phyloP scores from a whole-genome alignment of 495 filamentous ascomycete genomes.

The Sabuloglossum arenarium region DNA sequence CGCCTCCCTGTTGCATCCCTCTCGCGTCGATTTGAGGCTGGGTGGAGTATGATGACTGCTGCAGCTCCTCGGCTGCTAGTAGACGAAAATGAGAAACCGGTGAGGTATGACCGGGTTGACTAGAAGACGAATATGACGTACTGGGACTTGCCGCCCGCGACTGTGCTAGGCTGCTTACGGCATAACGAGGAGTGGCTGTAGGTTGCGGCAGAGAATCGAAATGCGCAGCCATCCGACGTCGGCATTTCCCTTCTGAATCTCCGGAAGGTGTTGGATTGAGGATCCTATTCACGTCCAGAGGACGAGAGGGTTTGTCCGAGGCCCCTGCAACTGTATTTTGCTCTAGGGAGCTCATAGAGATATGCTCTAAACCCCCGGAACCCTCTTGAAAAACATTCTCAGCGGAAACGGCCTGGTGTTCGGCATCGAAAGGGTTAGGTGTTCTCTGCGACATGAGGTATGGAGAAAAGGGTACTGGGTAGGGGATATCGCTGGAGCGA shows the following conservation, averaged over 20 bases:
- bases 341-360: background rate
- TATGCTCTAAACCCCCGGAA: background rate
- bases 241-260: background rate
- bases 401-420: too few species aligned
- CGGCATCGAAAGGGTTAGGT: background rate
- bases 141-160: slow-evolving; percentile 36
- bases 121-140: slow-evolving; percentile 28
- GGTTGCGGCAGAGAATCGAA: background rate
- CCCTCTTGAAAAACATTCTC: background rate
- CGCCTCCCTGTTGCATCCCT: background rate
- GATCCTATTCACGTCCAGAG: background rate
- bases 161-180: slow-evolving; percentile 5
- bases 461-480: background rate
- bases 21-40: background rate
- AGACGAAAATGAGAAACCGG: slow-evolving; percentile 13
- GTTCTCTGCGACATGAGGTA: background rate
- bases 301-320: background rate
- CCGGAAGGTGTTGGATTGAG: background rate
- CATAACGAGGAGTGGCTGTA: background rate
- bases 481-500: background rate
- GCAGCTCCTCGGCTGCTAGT: background rate
- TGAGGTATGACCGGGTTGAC: slow-evolving; percentile 26
- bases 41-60: slow-evolving; percentile 3
- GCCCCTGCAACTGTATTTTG: background rate
- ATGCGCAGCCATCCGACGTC: background rate